Evolutionary conservation across 2,329 filamentous ascomycete genomes (phyloP).

Genomic region (Chaetoscypha palmicola): DNA sequence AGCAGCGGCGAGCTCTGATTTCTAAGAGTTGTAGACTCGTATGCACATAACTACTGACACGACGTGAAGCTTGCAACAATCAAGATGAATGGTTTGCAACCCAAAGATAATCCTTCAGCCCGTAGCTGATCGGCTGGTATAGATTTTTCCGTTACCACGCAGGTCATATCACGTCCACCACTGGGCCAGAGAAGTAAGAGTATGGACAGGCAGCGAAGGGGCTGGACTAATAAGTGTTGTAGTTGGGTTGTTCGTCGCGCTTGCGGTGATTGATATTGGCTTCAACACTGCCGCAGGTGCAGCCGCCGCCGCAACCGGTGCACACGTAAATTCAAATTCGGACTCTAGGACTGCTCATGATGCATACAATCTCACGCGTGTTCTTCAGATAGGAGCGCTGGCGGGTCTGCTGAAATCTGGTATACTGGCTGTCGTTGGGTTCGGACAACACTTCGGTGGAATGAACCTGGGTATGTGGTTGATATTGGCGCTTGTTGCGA

Average conservation of each 20-base stretch:
- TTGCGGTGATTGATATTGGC: background rate
- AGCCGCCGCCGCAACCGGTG: background rate
- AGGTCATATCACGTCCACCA: too few relatives aligned
- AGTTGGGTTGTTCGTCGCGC: background rate
- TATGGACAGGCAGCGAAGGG: too few relatives aligned
- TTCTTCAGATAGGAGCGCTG: background rate
- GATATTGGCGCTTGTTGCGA: background rate
- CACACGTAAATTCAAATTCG: background rate
- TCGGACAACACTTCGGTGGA: background rate
- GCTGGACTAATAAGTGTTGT: background rate
- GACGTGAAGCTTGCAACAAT: too few relatives aligned
- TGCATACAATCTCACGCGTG: background rate
- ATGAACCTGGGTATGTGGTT: background rate
- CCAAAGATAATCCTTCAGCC: too few relatives aligned
- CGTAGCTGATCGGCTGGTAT: too few relatives aligned
- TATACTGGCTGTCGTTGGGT: background rate
- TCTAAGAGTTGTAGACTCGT: too few relatives aligned
- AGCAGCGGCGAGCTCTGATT: too few relatives aligned
- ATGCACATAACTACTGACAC: too few relatives aligned
- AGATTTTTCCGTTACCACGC: too few relatives aligned
- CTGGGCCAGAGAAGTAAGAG: too few relatives aligned
- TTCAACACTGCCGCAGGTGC: background rate
- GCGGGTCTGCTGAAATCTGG: conserved; percentile 2
- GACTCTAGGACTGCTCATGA: background rate
- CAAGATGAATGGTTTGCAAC: too few relatives aligned